These are phyloP conservation scores for Geranium rotundifolium DNA, from an alignment of 345 rosid genomes.

Conservation along the genomic window DNA sequence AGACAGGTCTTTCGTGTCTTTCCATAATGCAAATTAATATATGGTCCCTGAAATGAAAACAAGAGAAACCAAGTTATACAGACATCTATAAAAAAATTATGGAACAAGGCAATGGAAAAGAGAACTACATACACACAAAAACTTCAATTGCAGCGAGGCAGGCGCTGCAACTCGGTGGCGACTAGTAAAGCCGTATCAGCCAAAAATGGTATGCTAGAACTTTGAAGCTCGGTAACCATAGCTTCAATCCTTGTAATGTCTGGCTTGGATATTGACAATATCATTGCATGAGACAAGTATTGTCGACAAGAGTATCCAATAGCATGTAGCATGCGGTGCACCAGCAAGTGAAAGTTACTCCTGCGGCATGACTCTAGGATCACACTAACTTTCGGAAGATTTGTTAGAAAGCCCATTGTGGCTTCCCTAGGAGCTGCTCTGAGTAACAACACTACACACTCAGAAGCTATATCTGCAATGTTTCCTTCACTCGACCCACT, in stretches of 20 bases:
- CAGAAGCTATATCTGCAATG: constrained; percentile 67
- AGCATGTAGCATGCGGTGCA: constrained; percentile 67
- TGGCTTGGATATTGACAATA: constrained; percentile 49
- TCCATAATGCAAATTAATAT: not conserved
- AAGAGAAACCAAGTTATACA: not conserved
- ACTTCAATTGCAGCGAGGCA: constrained; percentile 50
- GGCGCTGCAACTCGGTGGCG: constrained; percentile 54
- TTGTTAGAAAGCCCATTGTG: constrained; percentile 68
- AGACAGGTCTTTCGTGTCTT: not conserved
- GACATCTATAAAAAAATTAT: not conserved
- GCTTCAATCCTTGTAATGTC: constrained; percentile 57
- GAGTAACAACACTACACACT: constrained; percentile 59
- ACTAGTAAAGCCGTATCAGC: constrained; percentile 48
- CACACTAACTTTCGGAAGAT: constrained; percentile 53
- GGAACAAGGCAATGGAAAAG: not conserved
- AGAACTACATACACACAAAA: not conserved
- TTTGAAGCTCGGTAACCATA: constrained; percentile 51
- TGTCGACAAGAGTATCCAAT: constrained; percentile 77
- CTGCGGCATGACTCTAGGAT: constrained; percentile 55
- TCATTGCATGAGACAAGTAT: constrained; percentile 75
- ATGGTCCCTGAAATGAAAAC: constrained; percentile 7
- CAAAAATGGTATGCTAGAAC: constrained; percentile 37
- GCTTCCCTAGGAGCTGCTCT: constrained; percentile 94
- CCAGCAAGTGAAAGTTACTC: constrained; percentile 29
- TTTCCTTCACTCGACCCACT: constrained; percentile 34